These are phyloP conservation scores for Phaseolus coccineus DNA, from an alignment of 331 rosid genomes.

Conservation along the genomic window DNA sequence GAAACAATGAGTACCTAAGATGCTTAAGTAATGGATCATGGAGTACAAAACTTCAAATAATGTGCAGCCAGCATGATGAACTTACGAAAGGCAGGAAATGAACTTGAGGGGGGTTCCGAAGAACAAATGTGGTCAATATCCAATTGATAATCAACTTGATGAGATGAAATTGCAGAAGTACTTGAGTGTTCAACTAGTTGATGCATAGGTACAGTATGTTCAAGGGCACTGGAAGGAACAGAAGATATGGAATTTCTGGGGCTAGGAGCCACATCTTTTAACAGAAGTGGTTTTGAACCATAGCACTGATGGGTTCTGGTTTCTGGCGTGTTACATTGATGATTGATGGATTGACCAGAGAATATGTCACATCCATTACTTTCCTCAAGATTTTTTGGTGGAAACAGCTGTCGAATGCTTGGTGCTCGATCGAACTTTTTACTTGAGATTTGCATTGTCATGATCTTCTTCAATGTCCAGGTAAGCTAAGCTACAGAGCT, in stretches of 20 bases:
- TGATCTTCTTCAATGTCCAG: background rate
- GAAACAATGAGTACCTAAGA: background rate
- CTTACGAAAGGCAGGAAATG: background rate
- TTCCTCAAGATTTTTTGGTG: conserved; percentile 32
- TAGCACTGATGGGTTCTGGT: conserved; percentile 1
- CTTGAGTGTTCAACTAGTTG: background rate
- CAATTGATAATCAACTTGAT: conserved; percentile 4
- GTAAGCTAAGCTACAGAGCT: conserved; percentile 1
- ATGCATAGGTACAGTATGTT: conserved; percentile 25
- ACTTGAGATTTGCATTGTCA: conserved; percentile 17
- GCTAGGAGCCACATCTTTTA: conserved; percentile 13
- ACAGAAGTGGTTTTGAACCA: conserved; percentile 29
- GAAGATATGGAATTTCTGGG: conserved; percentile 15
- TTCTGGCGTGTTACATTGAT: background rate
- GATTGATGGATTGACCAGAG: conserved; percentile 21
- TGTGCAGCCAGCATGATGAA: background rate
- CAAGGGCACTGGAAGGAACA: conserved; percentile 5
- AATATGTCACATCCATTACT: background rate
- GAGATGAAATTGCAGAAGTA: conserved; percentile 2
- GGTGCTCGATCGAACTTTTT: conserved; percentile 26
- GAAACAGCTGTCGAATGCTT: conserved; percentile 33
- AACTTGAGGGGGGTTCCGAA: background rate
- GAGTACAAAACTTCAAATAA: background rate
- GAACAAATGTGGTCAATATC: background rate
- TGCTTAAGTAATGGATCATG: background rate